A percentile compares a stretch with the other conserved stretches of the same genome.
Evolutionary conservation across 2,329 filamentous ascomycete genomes (phyloP).

Genomic region (Cephalotrichum gorgonifer): DNA sequence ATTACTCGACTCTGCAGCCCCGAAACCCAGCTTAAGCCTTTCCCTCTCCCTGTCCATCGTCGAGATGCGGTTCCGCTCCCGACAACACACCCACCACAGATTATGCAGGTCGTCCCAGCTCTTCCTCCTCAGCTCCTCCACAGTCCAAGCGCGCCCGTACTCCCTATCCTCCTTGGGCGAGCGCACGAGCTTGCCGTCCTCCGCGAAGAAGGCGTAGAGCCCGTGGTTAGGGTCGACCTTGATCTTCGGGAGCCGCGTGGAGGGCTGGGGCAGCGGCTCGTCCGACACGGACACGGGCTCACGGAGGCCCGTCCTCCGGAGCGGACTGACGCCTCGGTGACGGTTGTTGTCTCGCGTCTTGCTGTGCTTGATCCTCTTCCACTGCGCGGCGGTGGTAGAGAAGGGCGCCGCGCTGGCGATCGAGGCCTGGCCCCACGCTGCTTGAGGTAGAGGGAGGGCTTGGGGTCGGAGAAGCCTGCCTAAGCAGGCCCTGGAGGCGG

Average conservation of each 20-base stretch:
- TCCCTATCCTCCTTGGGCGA: constrained; percentile 60
- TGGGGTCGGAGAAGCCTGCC: constrained; percentile 4
- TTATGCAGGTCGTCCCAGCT: constrained; percentile 88
- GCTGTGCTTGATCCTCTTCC: constrained; percentile 22
- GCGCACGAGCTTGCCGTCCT: constrained; percentile 55
- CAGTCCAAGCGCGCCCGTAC: constrained; percentile 75
- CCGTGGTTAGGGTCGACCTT: constrained; percentile 66
- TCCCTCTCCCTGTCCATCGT: constrained; percentile 63
- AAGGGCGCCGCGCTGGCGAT: constrained; percentile 22
- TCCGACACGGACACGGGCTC: constrained; percentile 66
- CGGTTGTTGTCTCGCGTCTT: constrained; percentile 65
- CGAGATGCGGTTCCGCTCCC: constrained; percentile 81
- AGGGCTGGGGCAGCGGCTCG: constrained; percentile 63
- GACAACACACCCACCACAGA: constrained; percentile 90
- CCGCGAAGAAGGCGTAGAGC: constrained; percentile 85
- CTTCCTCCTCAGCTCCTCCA: constrained; percentile 77
- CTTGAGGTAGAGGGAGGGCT: background rate
- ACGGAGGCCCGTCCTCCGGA: constrained; percentile 66
- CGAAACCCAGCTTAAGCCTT: constrained; percentile 61
- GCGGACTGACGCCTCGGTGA: constrained; percentile 69
- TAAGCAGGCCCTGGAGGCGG: constrained; percentile 2
- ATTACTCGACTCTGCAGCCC: constrained; percentile 52
- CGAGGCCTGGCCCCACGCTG: background rate
- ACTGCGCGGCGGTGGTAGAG: constrained; percentile 44
- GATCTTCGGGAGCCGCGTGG: constrained; percentile 47